These are phyloP conservation scores for Pythium vanterpoolii DNA, from an alignment of 352 stramenopile species.

Conservation along the genomic window DNA sequence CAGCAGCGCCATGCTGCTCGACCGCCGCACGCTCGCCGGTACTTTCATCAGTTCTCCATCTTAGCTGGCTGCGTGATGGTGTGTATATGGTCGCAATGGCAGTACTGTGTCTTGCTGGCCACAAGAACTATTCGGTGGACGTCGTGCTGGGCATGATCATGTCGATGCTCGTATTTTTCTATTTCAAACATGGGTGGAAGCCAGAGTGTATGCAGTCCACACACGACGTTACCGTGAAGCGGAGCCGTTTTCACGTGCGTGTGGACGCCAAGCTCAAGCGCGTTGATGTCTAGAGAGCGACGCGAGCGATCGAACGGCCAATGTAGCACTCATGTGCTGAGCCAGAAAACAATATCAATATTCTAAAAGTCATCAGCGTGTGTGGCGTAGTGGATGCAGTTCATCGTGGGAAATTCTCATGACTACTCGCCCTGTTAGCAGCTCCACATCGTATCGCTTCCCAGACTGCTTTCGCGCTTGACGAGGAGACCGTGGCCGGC, in stretches of 20 bases:
- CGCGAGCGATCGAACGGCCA: background rate
- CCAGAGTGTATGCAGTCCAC: conserved; percentile 19
- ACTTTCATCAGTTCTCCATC: conserved; percentile 23
- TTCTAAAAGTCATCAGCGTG: background rate
- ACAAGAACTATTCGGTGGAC: conserved; percentile 46
- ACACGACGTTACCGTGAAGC: background rate
- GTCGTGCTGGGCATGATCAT: conserved; percentile 38
- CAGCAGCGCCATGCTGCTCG: conserved; percentile 36
- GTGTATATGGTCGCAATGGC: conserved; percentile 30
- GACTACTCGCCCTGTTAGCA: conserved; percentile 40
- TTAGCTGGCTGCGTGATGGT: conserved; percentile 28
- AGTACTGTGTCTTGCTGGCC: conserved; percentile 31
- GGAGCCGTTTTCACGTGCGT: background rate
- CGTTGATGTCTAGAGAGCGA: conserved; percentile 6
- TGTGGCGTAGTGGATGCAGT: conserved; percentile 18
- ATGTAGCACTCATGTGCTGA: conserved; percentile 7
- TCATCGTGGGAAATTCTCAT: conserved; percentile 43
- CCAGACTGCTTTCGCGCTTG: too few relatives aligned
- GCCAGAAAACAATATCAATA: background rate
- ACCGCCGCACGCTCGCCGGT: conserved; percentile 34
- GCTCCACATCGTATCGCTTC: conserved; percentile 33
- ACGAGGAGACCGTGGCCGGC: background rate
- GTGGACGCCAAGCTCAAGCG: conserved; percentile 2
- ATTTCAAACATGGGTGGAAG: conserved; percentile 41
- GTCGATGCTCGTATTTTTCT: conserved; percentile 39